Evolutionary conservation across 805 yeast species (phyloP), one percentile per base, ranked within the genome.

Genomic region (Wickerhamomyces bisporus): DNA sequence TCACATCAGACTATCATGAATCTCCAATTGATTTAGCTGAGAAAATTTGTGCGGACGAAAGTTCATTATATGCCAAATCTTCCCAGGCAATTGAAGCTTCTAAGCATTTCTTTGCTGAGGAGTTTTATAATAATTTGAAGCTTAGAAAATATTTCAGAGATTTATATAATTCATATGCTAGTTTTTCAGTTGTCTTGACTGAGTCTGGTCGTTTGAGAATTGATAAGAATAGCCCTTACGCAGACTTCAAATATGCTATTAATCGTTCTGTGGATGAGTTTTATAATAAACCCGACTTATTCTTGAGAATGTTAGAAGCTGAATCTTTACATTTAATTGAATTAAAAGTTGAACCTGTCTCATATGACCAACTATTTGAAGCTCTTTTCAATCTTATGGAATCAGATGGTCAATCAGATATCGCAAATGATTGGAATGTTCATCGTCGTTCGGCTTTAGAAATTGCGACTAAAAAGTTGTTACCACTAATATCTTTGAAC

Each of bases 251-350:
- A 57, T 93, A 93, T 61, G 94, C 96, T 17, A 73, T 78, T 40
- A 85, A 87, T 61, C 75, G 93, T 56, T 71, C 85, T 2, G 80
- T 89, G 13, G 72, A 73, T n/a, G 87, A 87, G 41, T 76, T 93
- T 53, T 71, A 76, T 6, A 67, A 67, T 27, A 70, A 77, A 39
- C 98, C 98, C 2, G 95, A 87, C 50, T 65, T 83, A 29, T 86
- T 84, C 49, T 67, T 93, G 52, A 75, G 94, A 53, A 93, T 93
- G 95, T 63, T 89, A 35, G 89, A 84, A 53, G 98, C 98, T 3
- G 98, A 93, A 58, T 61, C 78, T 6, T 70, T 77, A 46, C 94
- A 95, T 24, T 72, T 85, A 40, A 71, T 86, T 32, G 75, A 70
- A 35, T 71, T 88, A 17, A 74, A 81, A 30, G 73, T 89, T 26